phyloP scores from a whole-genome alignment of 805 yeast species.

The Debaryomyces prosopidis region DNA sequence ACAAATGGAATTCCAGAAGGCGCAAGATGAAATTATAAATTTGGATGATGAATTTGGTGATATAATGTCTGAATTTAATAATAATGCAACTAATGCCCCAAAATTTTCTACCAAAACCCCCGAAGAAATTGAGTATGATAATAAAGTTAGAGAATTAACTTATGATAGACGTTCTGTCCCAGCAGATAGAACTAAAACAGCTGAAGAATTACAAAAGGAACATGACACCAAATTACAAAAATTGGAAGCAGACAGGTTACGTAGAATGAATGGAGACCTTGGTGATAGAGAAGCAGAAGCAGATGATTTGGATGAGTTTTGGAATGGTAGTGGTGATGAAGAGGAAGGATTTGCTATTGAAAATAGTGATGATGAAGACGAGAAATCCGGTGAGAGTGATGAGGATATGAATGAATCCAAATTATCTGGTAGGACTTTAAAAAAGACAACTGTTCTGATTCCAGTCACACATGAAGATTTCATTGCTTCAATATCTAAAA shows the following conservation, averaged over 20 bases:
- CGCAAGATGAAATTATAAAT: constrained; percentile 61
- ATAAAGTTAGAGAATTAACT: constrained; percentile 62
- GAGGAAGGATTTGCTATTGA: constrained; percentile 46
- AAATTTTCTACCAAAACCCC: constrained; percentile 31
- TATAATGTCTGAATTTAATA: constrained; percentile 55
- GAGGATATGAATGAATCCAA: constrained; percentile 4
- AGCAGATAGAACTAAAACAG: constrained; percentile 78
- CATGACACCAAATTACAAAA: constrained; percentile 58
- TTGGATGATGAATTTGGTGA: constrained; percentile 75
- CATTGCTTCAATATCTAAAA: constrained; percentile 28
- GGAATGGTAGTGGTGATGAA: constrained; percentile 56
- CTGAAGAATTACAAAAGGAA: constrained; percentile 65
- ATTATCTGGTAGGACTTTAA: constrained; percentile 1
- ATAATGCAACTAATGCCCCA: constrained; percentile 18
- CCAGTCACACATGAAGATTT: constrained; percentile 33
- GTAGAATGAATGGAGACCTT: constrained; percentile 70
- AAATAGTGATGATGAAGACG: constrained; percentile 25
- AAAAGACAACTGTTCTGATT: constrained; percentile 19
- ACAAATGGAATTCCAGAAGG: constrained; percentile 60
- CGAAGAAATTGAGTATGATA: constrained; percentile 58
- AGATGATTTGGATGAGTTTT: constrained; percentile 69
- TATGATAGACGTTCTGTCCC: constrained; percentile 78
- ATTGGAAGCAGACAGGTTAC: constrained; percentile 66
- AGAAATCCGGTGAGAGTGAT: constrained; percentile 17
- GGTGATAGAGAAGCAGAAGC: constrained; percentile 57